A percentile compares a stretch with the other conserved stretches of the same genome.
These are phyloP conservation scores for Phytophthora sp. DNA, from an alignment of 352 stramenopile species.

Conservation along the genomic window DNA sequence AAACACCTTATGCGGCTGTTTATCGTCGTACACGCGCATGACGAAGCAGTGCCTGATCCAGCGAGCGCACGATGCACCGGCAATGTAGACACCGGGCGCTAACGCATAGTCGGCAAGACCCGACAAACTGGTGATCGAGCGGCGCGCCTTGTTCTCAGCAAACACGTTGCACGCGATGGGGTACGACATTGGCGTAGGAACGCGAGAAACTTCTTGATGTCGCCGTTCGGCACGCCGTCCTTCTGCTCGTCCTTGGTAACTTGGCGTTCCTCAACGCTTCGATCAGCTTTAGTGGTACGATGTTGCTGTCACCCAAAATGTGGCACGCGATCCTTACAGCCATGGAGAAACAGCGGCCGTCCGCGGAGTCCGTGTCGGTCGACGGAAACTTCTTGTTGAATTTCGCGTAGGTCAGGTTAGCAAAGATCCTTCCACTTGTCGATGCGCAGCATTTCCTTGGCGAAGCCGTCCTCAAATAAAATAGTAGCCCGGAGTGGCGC, in stretches of 20 bases:
- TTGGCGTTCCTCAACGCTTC: not conserved
- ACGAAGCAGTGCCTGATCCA: slow-evolving; percentile 8
- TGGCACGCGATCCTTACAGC: not conserved
- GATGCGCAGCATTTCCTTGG: not conserved
- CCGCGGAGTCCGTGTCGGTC: not conserved
- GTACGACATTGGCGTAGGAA: too few species aligned
- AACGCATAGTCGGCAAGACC: too few species aligned
- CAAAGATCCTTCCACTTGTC: not conserved
- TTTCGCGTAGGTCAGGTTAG: not conserved
- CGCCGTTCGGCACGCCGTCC: too few species aligned
- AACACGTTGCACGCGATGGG: too few species aligned
- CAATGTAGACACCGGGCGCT: too few species aligned
- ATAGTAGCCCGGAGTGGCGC: not conserved
- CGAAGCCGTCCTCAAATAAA: not conserved
- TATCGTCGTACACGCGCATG: not conserved
- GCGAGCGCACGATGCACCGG: too few species aligned
- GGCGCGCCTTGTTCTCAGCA: too few species aligned
- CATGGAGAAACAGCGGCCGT: not conserved
- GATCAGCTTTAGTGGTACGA: not conserved
- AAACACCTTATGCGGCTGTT: not conserved
- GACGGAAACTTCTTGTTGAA: not conserved
- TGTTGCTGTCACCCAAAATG: not conserved
- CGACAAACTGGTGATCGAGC: too few species aligned
- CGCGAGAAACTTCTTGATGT: not conserved
- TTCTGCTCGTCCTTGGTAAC: too few species aligned